phyloP scores from a whole-genome alignment of 164 flowering plant genomes.

The Vitis rotundifolia region DNA sequence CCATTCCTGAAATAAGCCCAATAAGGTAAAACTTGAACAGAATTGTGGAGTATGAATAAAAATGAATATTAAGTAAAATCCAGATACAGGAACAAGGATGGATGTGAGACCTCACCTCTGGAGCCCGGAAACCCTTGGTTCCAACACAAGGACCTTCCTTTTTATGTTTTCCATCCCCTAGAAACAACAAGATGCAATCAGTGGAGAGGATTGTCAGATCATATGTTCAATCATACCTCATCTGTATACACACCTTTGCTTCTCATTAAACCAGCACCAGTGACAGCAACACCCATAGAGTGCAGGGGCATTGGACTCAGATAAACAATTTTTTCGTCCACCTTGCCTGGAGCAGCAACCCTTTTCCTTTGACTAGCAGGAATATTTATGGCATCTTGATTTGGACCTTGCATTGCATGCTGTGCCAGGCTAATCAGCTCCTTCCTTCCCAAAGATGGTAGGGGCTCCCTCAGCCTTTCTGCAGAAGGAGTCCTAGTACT shows the following conservation, averaged over 20 bases:
- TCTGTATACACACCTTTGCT: slow-evolving; percentile 46
- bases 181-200: slow-evolving; percentile 6
- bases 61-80: too few relatives aligned
- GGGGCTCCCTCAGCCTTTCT: slow-evolving; percentile 69
- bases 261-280: slow-evolving; percentile 55
- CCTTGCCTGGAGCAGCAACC: slow-evolving; percentile 62
- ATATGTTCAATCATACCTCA: too few relatives aligned
- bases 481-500: slow-evolving; percentile 71
- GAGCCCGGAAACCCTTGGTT: slow-evolving; percentile 97
- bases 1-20: too few relatives aligned
- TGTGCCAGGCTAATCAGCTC: slow-evolving; percentile 68
- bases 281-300: slow-evolving; percentile 43
- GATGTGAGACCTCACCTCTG: slow-evolving; percentile 61
- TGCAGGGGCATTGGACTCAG: slow-evolving; percentile 87
- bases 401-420: slow-evolving; percentile 55
- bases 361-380: slow-evolving; percentile 70
- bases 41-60: too few relatives aligned
- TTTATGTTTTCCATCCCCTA: slow-evolving; percentile 63
- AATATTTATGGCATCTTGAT: slow-evolving; percentile 33
- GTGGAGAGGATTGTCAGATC: too few relatives aligned
- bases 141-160: slow-evolving; percentile 95
- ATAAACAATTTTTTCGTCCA: slow-evolving; percentile 40
- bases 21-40: too few relatives aligned
- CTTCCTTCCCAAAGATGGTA: slow-evolving; percentile 73
- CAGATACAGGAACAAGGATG: too few relatives aligned